Evolutionary conservation across 2,329 filamentous ascomycete genomes (phyloP), one percentile per base, ranked within the genome.

Genomic region (Arthrobotrys sinensis): DNA sequence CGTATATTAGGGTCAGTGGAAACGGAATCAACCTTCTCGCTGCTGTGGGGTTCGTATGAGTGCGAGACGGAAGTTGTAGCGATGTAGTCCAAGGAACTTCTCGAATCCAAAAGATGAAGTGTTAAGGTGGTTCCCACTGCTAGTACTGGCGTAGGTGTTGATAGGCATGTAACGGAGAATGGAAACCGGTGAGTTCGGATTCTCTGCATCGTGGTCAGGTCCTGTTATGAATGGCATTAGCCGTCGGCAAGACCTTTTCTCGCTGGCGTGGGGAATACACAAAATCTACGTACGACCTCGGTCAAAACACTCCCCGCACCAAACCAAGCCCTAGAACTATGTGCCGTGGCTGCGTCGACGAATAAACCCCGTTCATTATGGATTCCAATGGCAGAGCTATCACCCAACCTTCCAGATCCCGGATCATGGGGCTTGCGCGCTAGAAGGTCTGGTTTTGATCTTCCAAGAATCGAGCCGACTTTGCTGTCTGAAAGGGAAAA

Each of bases 101-200:
- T 88, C 28, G 91, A 89, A 83, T 98, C 95, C 83, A 96, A 90
- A 3, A 97, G 88, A 83, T 97, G 92, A 0, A 98, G 86, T 0
- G 92, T 93, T 76, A 91, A 87, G 63, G 91, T 92, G 0, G 93
- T 97, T 21, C 93, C 95, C 12, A 98, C 89, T 0, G 94, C 96
- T 43, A 98, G 84, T 0, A 91, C 87, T 0, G 88, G 87, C 60
- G 90, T 85, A 80, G 89, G 85, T 50, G 90, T 88, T 0, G 94
- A 97, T 16, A 98, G 85, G 0, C 93, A 91, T 45, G 92, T 95
- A 80, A 98, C 93, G 34, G 91, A 90, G 87, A 91, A 94, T 0
- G 94, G 91, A 81, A 93, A 97, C 7, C 78, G 76, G 40, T 81
- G 80, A 3, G 76, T 80, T 24, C 80, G 69, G 12, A 81, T 70